Evolutionary conservation across 768 basidiomycete genomes (phyloP).

Genomic region (Hericium alpestre): DNA sequence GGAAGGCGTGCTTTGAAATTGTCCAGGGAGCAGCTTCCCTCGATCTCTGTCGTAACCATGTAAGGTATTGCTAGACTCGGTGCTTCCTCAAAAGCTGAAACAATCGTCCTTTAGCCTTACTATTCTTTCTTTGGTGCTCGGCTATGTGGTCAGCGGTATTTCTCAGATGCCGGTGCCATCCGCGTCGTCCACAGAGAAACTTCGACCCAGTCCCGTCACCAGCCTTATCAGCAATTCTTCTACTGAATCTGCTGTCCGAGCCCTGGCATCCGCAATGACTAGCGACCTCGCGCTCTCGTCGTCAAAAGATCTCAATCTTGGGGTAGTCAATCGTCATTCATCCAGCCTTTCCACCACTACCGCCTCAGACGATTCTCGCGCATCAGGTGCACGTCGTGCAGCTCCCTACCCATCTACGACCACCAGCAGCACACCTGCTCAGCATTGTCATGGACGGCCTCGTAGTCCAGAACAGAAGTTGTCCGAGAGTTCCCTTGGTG

Average conservation of each 20-base stretch:
- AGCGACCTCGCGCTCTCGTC: constrained; percentile 9
- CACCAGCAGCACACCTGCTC: neutral
- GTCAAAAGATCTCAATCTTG: constrained; percentile 5
- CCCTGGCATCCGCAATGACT: constrained; percentile 6
- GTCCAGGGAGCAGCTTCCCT: constrained; percentile 32
- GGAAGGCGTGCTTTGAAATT: constrained; percentile 19
- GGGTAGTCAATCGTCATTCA: constrained; percentile 1
- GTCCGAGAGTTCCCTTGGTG: neutral
- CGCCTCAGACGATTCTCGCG: neutral
- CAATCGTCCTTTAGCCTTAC: constrained; percentile 40
- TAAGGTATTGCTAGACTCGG: constrained; percentile 25
- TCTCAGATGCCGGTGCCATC: constrained; percentile 24
- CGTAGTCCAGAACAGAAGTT: neutral
- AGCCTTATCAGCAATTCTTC: neutral
- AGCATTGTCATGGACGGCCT: constrained; percentile 2
- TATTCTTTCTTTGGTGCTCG: constrained; percentile 55
- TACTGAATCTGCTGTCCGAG: neutral
- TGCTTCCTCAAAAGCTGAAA: neutral
- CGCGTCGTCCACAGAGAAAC: constrained; percentile 16
- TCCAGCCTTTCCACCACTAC: constrained; percentile 9
- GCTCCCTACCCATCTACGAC: neutral
- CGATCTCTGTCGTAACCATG: constrained; percentile 56
- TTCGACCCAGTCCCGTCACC: neutral
- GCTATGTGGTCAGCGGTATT: constrained; percentile 32
- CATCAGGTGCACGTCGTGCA: neutral